Evolutionary conservation across 2,329 filamentous ascomycete genomes (phyloP).

Genomic region (Aspergillus sp.): DNA sequence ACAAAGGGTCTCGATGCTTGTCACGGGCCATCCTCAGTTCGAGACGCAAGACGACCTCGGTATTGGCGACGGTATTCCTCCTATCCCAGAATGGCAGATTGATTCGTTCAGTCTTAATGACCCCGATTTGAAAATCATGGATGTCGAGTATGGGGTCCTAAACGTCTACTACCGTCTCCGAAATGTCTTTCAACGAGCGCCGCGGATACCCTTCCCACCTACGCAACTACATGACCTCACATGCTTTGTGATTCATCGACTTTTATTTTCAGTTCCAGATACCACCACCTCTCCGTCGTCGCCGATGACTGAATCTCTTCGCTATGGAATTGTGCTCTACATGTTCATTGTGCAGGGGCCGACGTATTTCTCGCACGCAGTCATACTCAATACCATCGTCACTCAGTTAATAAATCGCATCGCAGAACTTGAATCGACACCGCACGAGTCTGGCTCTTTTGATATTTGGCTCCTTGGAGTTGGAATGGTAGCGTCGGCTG

Average conservation of each 20-base stretch:
- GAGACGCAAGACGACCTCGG: constrained; percentile 50
- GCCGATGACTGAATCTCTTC: constrained; percentile 44
- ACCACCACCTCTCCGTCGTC: constrained; percentile 5
- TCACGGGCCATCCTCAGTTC: constrained; percentile 55
- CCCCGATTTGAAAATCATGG: constrained; percentile 13
- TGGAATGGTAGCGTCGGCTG: constrained; percentile 34
- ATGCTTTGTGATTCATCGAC: constrained; percentile 53
- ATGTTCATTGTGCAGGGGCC: constrained; percentile 55
- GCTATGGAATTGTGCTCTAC: constrained; percentile 48
- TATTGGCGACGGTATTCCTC: constrained; percentile 48
- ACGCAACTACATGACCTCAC: constrained; percentile 55
- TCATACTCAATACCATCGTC: constrained; percentile 37
- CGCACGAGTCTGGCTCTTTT: constrained; percentile 22
- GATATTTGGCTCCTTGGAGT: constrained; percentile 45
- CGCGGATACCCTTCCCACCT: constrained; percentile 23
- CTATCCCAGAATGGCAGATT: constrained; percentile 50
- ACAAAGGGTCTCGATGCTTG: constrained; percentile 56
- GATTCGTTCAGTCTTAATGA: constrained; percentile 16
- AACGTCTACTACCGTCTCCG: constrained; percentile 46
- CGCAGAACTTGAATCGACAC: constrained; percentile 11
- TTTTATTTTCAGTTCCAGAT: constrained; percentile 31
- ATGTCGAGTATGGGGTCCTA: constrained; percentile 34
- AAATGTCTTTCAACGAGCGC: constrained; percentile 39
- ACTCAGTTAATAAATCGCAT: constrained; percentile 32
- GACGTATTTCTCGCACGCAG: constrained; percentile 55